Conservation (phyloP, 2,329 filamentous ascomycete genomes). For the Lecanosticta acicola region DNA sequence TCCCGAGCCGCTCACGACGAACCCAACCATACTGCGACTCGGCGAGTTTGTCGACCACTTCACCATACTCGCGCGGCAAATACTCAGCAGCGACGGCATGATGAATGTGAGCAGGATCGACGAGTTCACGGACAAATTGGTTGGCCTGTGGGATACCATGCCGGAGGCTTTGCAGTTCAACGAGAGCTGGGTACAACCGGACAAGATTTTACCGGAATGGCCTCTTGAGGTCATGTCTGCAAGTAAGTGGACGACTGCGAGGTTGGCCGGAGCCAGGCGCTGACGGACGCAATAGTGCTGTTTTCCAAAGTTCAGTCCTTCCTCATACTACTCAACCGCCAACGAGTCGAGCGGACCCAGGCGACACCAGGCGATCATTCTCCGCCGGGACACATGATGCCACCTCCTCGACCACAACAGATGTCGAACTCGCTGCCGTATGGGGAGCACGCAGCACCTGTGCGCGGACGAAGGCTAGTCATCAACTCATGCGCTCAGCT, state of each 20-base stretch:
- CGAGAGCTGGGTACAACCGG: slow-evolving; percentile 38
- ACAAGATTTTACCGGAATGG: slow-evolving; percentile 41
- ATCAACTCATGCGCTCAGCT: slow-evolving; percentile 39
- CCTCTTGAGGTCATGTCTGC: slow-evolving; percentile 43
- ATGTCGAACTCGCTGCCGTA: slow-evolving; percentile 12
- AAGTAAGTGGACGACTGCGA: no score
- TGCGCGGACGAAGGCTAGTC: slow-evolving; percentile 38
- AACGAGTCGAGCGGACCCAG: slow-evolving; percentile 35
- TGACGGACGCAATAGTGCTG: slow-evolving; percentile 31
- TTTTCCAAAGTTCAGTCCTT: slow-evolving; percentile 47
- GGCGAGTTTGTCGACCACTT: slow-evolving; percentile 44
- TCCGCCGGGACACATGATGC: slow-evolving; percentile 15
- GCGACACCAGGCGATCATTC: slow-evolving; percentile 16
- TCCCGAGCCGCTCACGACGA: slow-evolving; percentile 41
- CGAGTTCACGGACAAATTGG: slow-evolving; percentile 42
- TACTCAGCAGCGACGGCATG: slow-evolving; percentile 41
- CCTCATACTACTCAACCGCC: slow-evolving; percentile 45
- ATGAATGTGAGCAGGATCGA: slow-evolving; percentile 41
- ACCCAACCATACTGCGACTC: slow-evolving; percentile 41
- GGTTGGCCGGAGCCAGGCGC: no score
- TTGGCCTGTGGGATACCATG: slow-evolving; percentile 42
- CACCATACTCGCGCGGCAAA: slow-evolving; percentile 45
- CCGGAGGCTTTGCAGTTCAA: slow-evolving; percentile 45
- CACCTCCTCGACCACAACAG: slow-evolving; percentile 12
- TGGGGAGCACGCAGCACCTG: slow-evolving; percentile 24